Evolutionary conservation across 345 rosid species (phyloP), one percentile per base, ranked within the genome.

Genomic region (Dovyalis caffra): DNA sequence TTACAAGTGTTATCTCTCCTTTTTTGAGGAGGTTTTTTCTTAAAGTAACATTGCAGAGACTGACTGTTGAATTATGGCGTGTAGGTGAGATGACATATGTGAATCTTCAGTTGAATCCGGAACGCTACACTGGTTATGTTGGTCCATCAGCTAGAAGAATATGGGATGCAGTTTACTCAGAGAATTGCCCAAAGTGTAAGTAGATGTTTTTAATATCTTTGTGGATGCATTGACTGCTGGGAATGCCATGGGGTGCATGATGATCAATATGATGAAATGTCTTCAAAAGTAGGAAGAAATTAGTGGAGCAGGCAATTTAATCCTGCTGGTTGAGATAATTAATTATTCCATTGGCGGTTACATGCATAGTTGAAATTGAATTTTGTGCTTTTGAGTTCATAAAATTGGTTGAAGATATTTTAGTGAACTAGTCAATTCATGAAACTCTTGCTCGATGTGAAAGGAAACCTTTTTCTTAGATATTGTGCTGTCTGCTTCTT

Each of bases 111-210:
- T 73, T 92, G 82, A 94, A 94, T 80, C 97, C 97, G 43, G 98
- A 94, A 74, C 92, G 94, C 40, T 94, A 87, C 70, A 56, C 97
- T 83, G 98, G 98, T 65, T 92, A 94, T 38, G 78, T 76, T 74
- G 97, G 97, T 68, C 89, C 98, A 31, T 92, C 98, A 60, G 97
- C 98, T 79, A 83, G 96, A 86, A 89, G 98, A 86, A 92, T 94
- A 85, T 94, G 98, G 98, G 98, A 94, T 82, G 96, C 98, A 67
- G 72, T 92, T 66, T 94, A 94, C 81, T 85, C 91, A 18, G 98
- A 92, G 74, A 94, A 94, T 76, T 94, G 98, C 82, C 97, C 94
- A 72, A 90, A 89, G 87, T 87, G 98, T 92, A 75, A 86, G 83
- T 79, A 75, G 51, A 69, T 34, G 15, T 33, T 45, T 43, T 63